A percentile compares a stretch with the other conserved stretches of the same genome.
phyloP scores from a whole-genome alignment of 768 basidiomycete species.

The Mrakia gelida region DNA sequence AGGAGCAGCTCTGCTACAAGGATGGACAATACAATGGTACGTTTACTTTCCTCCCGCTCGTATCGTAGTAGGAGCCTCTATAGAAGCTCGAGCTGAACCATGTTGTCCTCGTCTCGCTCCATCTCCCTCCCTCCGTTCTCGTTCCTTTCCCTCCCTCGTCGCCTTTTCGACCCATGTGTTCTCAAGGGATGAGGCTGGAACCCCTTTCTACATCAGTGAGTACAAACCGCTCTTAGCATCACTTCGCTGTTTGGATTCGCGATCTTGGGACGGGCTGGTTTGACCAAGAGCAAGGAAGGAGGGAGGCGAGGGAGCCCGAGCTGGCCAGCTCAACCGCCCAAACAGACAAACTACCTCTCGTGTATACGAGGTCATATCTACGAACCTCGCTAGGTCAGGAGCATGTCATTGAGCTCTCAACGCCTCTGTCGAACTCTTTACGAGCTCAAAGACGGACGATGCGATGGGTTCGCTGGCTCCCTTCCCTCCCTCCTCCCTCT shows the following conservation, averaged over 20 bases:
- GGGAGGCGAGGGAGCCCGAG: background rate
- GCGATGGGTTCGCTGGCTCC: slow-evolving; percentile 7
- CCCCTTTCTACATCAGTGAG: slow-evolving; percentile 32
- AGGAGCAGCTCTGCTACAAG: background rate
- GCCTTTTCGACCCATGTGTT: background rate
- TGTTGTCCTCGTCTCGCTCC: background rate
- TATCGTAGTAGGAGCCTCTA: background rate
- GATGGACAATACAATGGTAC: background rate
- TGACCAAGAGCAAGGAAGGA: background rate
- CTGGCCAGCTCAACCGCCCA: background rate
- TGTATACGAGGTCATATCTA: background rate
- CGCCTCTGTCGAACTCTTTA: background rate
- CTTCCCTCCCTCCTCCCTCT: slow-evolving; percentile 57
- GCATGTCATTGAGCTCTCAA: slow-evolving; percentile 30
- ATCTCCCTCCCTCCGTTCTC: background rate
- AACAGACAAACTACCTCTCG: background rate
- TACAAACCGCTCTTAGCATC: too few species aligned
- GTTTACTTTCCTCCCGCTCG: background rate
- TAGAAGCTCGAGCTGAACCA: background rate
- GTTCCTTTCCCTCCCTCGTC: background rate
- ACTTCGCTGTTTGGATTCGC: background rate
- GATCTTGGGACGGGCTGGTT: background rate
- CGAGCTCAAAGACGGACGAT: background rate
- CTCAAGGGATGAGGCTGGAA: slow-evolving; percentile 30
- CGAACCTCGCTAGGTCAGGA: background rate